These are phyloP conservation scores for Heterobasidion annosum DNA, from an alignment of 1,284 basidiomycete genomes.

Conservation along the genomic window DNA sequence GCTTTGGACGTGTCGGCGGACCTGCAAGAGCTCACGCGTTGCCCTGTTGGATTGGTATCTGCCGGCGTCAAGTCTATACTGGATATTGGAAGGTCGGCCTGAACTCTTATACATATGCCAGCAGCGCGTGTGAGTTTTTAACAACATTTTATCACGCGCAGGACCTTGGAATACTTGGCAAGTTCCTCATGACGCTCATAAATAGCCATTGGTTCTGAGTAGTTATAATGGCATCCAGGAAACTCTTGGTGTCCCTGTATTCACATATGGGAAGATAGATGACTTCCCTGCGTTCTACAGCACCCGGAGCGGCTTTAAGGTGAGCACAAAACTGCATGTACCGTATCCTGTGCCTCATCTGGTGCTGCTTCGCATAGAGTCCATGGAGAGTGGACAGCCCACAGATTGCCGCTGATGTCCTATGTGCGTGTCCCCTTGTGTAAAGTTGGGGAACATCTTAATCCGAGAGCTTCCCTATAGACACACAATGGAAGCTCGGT, in stretches of 20 bases:
- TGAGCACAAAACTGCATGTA: conserved; percentile 19
- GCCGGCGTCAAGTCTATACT: conserved; percentile 95
- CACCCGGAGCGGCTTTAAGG: conserved; percentile 76
- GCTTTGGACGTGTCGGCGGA: conserved; percentile 97
- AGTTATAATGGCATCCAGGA: conserved; percentile 46
- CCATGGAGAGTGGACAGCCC: conserved; percentile 65
- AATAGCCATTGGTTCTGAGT: background rate
- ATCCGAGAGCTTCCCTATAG: conserved; percentile 23
- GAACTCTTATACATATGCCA: background rate
- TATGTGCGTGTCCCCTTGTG: conserved; percentile 41
- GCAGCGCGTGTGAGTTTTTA: background rate
- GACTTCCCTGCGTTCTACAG: conserved; percentile 97
- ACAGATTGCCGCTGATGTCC: conserved; percentile 53
- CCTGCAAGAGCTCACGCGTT: conserved; percentile 74
- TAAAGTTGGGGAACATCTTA: no score
- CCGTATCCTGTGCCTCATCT: background rate
- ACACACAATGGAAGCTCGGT: conserved; percentile 50
- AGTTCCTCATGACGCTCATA: conserved; percentile 11
- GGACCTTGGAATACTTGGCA: conserved; percentile 91
- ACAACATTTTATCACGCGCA: conserved; percentile 18
- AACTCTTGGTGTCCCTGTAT: conserved; percentile 90
- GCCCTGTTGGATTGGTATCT: conserved; percentile 85
- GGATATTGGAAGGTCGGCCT: conserved; percentile 71
- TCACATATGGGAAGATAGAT: conserved; percentile 66
- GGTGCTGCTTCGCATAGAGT: conserved; percentile 31